Base-by-base conservation (phyloP, 106 monocot genomes). In the Narthecium ossifragum region DNA sequence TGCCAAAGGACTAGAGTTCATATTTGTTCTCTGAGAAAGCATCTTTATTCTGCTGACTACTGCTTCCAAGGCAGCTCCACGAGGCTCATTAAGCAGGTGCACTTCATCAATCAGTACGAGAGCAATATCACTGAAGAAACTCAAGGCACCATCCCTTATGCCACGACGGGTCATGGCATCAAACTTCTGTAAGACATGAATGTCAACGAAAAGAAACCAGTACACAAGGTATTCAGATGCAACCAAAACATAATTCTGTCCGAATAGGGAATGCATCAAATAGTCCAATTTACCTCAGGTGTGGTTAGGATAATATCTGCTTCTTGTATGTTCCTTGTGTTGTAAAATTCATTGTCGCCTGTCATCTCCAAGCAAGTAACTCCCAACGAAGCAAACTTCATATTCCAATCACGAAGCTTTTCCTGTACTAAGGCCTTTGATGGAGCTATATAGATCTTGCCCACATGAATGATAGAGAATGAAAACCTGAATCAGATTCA, bases 341-440 rank as follows among this genome's bases (percentile, higher is more conserved):
- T 83, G 74, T 70, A 85, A 31, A 47, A 69, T 73, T 90, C 90
- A 73, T 67, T 94, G 58, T 96, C 94, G 60, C 90, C 80, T 31
- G 94, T 90, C 94, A 96, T 81, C 68, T 96, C 94, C 63, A 96
- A 71, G 65, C 86, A 96, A 43, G 46, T 78, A 46, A 96, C 65
- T 51, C 78, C 90, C 67, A 59, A 78, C 37, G 86, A 62, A 61
- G 70, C 67, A 66, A 96, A 61, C 73, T 90, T 96, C 73, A 73
- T 54, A n/a, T 73, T 81, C 94, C 94, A 96, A 38, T 96, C 90
- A 54, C 94, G 86, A 21, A 84, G 75, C 58, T 90, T 96, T 78
- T 96, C 90, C 50, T 96, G 94, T 29, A 96, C 90, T 60, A 96
- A 71, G 4, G 94, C 94, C 71, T 96, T 96, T 53, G 90, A 86